Evolutionary conservation across 106 monocot genomes (phyloP).

Genomic region (Triglochin maritima): DNA sequence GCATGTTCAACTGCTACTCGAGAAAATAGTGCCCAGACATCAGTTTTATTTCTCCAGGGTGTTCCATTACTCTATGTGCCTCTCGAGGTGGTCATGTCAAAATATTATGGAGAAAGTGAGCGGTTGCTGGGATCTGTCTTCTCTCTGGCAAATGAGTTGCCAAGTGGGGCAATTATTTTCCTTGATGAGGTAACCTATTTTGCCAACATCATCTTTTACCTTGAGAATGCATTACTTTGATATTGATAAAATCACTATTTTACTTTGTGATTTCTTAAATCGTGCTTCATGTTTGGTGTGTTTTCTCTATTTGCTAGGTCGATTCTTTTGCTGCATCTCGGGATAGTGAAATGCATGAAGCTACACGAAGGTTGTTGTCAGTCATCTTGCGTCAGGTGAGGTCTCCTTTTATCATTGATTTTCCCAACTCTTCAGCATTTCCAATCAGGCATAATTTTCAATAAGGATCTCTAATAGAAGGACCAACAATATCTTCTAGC

Average conservation of each 20-base stretch:
- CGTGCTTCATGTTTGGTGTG: background rate
- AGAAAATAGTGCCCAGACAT: too few species aligned
- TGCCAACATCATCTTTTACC: background rate
- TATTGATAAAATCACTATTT: background rate
- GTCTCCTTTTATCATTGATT: background rate
- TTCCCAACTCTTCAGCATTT: background rate
- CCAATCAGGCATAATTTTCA: background rate
- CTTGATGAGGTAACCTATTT: constrained; percentile 63
- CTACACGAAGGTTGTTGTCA: constrained; percentile 91
- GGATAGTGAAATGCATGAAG: constrained; percentile 97
- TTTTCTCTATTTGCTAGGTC: constrained; percentile 26
- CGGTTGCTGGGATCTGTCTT: constrained; percentile 78
- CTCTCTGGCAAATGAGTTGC: constrained; percentile 82
- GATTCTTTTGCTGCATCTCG: constrained; percentile 91
- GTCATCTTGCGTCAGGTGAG: constrained; percentile 78
- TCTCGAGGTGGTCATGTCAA: constrained; percentile 89
- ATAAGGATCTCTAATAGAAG: too few species aligned
- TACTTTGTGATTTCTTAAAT: background rate
- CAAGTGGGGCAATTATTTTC: constrained; percentile 85
- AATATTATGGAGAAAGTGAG: constrained; percentile 99
- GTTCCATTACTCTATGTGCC: constrained; percentile 94
- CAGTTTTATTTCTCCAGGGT: constrained; percentile 26
- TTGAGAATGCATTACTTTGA: background rate
- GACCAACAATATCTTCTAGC: too few species aligned
- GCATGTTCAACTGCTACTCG: too few species aligned